Conservation (phyloP, 768 basidiomycete genomes). For the Suillus lakei region DNA sequence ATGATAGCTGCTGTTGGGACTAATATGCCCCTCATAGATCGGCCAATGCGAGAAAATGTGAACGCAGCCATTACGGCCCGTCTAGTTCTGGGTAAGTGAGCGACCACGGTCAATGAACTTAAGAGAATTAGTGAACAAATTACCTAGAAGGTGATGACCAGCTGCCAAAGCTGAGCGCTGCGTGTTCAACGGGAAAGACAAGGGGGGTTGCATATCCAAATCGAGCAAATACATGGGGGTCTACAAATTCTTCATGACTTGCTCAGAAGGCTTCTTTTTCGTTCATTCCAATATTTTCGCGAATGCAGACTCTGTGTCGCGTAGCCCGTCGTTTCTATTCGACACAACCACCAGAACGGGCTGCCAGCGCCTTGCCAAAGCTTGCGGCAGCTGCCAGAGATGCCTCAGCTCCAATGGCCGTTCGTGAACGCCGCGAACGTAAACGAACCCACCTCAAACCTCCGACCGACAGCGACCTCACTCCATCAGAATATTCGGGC, state of each 20-base stretch:
- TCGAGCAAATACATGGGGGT: neutral
- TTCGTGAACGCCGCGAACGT: slow-evolving; percentile 65
- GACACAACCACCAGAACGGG: slow-evolving; percentile 50
- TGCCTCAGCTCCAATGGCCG: slow-evolving; percentile 73
- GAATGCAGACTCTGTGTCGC: slow-evolving; percentile 37
- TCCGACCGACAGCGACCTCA: slow-evolving; percentile 55
- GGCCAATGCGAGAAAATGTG: slow-evolving; percentile 47
- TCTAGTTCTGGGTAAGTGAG: slow-evolving; percentile 11
- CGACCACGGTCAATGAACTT: slow-evolving; percentile 10
- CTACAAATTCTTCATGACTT: neutral
- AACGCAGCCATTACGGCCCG: slow-evolving; percentile 42
- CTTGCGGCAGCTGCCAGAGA: slow-evolving; percentile 57
- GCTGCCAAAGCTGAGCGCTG: neutral
- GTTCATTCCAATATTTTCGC: slow-evolving; percentile 5
- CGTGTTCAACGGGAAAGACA: neutral
- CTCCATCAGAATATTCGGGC: slow-evolving; percentile 65
- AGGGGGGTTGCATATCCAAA: slow-evolving; percentile 1
- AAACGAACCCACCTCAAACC: slow-evolving; percentile 47
- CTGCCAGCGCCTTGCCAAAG: slow-evolving; percentile 61
- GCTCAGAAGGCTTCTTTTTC: neutral
- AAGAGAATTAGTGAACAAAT: neutral
- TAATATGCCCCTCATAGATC: slow-evolving; percentile 57
- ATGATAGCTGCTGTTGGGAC: slow-evolving; percentile 64
- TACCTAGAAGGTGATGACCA: slow-evolving; percentile 1
- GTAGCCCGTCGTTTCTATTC: slow-evolving; percentile 46